Evolutionary conservation across 2,329 filamentous ascomycete genomes (phyloP).

Genomic region (Albifimbria verrucaria): DNA sequence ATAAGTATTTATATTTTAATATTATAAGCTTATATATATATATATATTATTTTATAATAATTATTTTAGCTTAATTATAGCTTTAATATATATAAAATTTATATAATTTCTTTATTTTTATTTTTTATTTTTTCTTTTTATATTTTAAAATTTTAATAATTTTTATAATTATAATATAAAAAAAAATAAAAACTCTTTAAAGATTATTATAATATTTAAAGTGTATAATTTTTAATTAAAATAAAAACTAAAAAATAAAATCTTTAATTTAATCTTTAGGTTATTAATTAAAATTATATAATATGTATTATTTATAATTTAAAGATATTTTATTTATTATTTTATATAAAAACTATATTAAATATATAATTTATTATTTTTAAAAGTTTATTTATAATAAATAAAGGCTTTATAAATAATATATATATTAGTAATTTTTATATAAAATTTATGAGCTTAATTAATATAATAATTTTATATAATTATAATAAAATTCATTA

Average conservation of each 20-base stretch:
- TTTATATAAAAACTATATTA: neutral
- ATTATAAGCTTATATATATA: neutral
- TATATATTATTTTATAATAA: neutral
- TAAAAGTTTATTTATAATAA: slow-evolving; percentile 1
- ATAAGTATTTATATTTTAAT: neutral
- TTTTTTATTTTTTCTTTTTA: neutral
- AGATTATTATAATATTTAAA: slow-evolving; percentile 1
- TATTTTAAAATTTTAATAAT: neutral
- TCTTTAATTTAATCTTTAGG: neutral
- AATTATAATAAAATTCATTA: neutral
- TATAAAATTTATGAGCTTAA: neutral
- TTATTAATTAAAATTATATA: neutral
- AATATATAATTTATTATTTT: neutral
- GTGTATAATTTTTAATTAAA: neutral
- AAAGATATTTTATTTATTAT: neutral
- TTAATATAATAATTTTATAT: slow-evolving; percentile 1
- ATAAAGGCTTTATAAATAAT: neutral
- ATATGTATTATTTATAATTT: neutral
- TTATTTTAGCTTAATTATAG: too few relatives aligned
- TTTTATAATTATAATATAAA: neutral
- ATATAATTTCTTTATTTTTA: neutral
- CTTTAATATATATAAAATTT: too few relatives aligned
- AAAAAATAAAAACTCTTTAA: neutral
- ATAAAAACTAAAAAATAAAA: neutral
- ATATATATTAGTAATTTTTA: neutral